Evolutionary conservation across 106 monocot species (phyloP).

Genomic region (Phalaenopsis aphrodite): DNA sequence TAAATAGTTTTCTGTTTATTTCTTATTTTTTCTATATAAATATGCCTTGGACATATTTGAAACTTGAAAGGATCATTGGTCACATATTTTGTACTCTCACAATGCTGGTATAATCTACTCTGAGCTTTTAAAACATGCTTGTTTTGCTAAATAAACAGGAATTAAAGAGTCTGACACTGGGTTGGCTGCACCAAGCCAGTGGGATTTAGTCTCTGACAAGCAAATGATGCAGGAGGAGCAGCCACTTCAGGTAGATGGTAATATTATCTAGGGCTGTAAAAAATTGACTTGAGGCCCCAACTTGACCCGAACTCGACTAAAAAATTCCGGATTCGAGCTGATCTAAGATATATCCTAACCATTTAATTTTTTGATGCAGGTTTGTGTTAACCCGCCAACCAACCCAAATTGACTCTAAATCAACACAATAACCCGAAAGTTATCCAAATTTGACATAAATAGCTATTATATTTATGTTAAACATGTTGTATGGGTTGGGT

Average conservation of each 20-base stretch:
- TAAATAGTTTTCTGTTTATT: background rate
- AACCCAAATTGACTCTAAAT: too few relatives aligned
- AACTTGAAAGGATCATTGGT: background rate
- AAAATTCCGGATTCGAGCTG: too few relatives aligned
- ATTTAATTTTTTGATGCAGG: too few relatives aligned
- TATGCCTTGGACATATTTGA: background rate
- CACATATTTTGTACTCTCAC: too few relatives aligned
- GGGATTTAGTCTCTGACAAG: slow-evolving; percentile 97
- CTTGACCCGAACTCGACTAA: too few relatives aligned
- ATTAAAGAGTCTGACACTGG: slow-evolving; percentile 99
- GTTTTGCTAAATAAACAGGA: slow-evolving; percentile 31
- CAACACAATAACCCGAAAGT: too few relatives aligned
- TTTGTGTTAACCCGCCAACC: too few relatives aligned
- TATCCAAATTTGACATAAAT: too few relatives aligned
- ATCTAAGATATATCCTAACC: too few relatives aligned
- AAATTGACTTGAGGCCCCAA: too few relatives aligned
- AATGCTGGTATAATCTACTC: background rate
- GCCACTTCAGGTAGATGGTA: slow-evolving; percentile 63
- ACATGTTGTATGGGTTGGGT: too few relatives aligned
- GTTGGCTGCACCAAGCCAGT: slow-evolving; percentile 87
- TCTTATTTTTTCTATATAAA: background rate
- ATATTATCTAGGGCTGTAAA: background rate
- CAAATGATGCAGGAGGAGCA: slow-evolving; percentile 99
- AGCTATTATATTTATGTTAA: too few relatives aligned
- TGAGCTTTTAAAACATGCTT: background rate